Percentiles rank a stretch among this genome's conserved stretches.
Evolutionary conservation across 306 rosid genomes (phyloP).

Genomic region (Astragalus glycyphyllos): DNA sequence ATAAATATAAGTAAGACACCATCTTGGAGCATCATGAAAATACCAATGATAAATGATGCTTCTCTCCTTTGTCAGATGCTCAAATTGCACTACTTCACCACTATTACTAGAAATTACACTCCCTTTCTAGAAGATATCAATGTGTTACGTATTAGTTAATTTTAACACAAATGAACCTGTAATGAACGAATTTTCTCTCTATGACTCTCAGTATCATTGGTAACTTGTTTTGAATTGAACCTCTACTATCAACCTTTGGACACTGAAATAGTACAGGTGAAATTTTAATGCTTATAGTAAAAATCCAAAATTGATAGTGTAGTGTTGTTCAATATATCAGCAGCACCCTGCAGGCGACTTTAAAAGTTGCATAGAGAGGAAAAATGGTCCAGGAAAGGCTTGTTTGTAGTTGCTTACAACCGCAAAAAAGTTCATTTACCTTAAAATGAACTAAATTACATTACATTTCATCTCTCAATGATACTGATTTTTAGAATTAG

Average conservation of each 20-base stretch:
- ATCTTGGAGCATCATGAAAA: conserved; percentile 4
- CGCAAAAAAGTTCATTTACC: background rate
- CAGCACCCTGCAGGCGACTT: background rate
- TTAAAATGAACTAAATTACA: background rate
- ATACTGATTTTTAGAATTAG: background rate
- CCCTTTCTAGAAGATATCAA: background rate
- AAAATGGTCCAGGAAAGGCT: background rate
- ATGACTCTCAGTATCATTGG: background rate
- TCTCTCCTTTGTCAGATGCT: background rate
- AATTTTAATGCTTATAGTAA: background rate
- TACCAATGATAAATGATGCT: background rate
- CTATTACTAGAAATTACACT: background rate
- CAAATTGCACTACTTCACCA: background rate
- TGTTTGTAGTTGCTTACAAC: background rate
- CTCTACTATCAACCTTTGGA: background rate
- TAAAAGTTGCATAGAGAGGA: background rate
- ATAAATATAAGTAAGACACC: background rate
- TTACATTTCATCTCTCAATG: background rate
- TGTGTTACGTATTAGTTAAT: background rate
- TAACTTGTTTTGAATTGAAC: background rate
- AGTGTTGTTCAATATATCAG: too few relatives aligned
- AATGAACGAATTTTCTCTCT: background rate
- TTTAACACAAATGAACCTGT: background rate
- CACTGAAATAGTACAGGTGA: too few relatives aligned
- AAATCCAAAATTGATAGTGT: too few relatives aligned